Base-by-base conservation (phyloP, 1,139 yeast genomes). In the Kodamaea plutei region DNA sequence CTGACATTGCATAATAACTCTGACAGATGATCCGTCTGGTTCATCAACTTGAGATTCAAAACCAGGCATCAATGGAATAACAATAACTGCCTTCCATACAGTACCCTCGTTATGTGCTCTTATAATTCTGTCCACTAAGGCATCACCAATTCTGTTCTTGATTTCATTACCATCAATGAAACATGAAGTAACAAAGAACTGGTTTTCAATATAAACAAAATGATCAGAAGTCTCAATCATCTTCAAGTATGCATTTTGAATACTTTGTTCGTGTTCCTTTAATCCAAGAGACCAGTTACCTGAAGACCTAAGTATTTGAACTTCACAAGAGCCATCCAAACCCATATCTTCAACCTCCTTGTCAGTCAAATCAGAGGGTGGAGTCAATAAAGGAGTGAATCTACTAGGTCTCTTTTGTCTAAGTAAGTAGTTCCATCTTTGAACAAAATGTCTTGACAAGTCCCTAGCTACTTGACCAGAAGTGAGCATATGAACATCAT, bases 1-100 rank as follows among this genome's bases (percentile, higher is more conserved):
- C 58, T 93, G 97, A 52, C 97, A 88, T 60, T 89, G 94, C 95
- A 91, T 89, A 46, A 93, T 93, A 20, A 91, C 84, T 47, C 99
- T 75, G 5, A 93, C 91, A 14, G 95, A 78, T 0, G 96, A 83
- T 5, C 96, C 98, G 45, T 88, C 96, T 5, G 94, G 84, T 43
- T 84, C 77, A 54, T 91, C 97, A 20, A 93, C 95, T 44, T 88
- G 87, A 11, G 95, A 81, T 50, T 85, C 95, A 54, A 93, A 93
- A 0, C 98, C 99, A 2, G 99, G 99, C 94, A 91, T 87, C 45
- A 93, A 66, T 3, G 99, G 99, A 39, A 93, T 87, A 5, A 91
- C 73, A 39, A 91, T 80, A 12, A 88, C 73, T 1, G 97, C 97
- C 44, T 80, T 80, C 99, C 99, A 93, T 15, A 65, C 58, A 33